Evolutionary conservation across 169 alveolate genomes (phyloP), one percentile per base, ranked within the genome.

Genomic region (Babesia sp.): DNA sequence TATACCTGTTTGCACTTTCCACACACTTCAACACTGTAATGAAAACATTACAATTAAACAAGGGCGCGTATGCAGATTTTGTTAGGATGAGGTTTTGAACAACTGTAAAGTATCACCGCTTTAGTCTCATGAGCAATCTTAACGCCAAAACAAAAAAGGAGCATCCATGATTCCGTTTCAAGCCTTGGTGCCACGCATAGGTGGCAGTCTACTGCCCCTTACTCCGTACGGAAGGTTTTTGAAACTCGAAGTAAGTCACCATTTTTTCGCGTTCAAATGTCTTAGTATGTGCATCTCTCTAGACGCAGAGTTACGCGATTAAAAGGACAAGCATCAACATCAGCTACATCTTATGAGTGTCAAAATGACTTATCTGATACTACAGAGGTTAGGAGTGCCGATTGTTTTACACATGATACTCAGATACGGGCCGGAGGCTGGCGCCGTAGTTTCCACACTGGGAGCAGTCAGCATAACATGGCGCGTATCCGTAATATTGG

Each of bases 401-500:
- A 20, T 2, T 7, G 1, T 0, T 5, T 11, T 18, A 18, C 53
- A 36, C 14, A n/a, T 22, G 7, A 31, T 6, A 12, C n/a, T 11
- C 56, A 60, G 71, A 28, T 18, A 9, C 24, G 20, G n/a, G 36
- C 45, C 45, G 1, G 57, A 42, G 71, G 11, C 29, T 45, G 70
- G 24, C 55, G 57, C 55, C 78, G 85, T 29, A 55, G 77, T 26
- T 85, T 85, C 74, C 57, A 71, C 50, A 64, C 87, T 20, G 70
- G 53, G 33, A 34, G 26, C 39, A 34, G 61, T 33, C 53, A 48
- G n/a, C 48, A 64, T 50, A 64, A 76, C 53, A 66, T 91, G 48
- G 92, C 76, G 12, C 77, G 67, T 56, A 82, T 92, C 61, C 87
- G 99, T 50, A 97, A 96, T 86, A 95, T 97, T 26, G 99, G 99